Base-by-base conservation (phyloP, 2,329 filamentous ascomycete genomes). In the Sarocladiaceae sp. region DNA sequence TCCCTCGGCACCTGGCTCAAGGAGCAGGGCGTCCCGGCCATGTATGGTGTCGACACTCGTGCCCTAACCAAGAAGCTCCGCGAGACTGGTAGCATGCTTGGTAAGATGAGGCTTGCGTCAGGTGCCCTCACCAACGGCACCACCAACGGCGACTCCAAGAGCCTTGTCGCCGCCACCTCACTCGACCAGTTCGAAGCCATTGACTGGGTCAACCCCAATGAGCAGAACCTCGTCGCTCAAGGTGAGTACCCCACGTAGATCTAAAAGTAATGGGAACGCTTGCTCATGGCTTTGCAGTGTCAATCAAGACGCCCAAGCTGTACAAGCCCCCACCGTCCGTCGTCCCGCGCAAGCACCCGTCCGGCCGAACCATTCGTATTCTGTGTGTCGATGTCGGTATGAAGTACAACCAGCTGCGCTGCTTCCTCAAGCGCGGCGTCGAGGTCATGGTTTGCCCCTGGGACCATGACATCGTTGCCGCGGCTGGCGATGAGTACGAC, bases 371-470 rank as follows among this genome's bases (percentile, higher is more conserved):
- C 41, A 76, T 97, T 47, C 87, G 90, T 60, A 83, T 98, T 49
- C 74, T 97, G 42, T 95, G 89, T 62, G 79, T 98, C 55, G 93
- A 98, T 69, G 91, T 98, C 55, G 93, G 93, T 63, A 83, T 97
- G 74, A 98, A 98, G 70, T 96, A 88, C 71, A 98, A 97, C 70
- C 93, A 98, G 70, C 76, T 98, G 56, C 80, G 93, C 54, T 98
- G 93, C 70, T 82, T 98, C 57, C 74, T 98, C 48, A 83, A 82
- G 57, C 82, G 93, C 55, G 93, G 93, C 45, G 85, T 97, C 45
- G 93, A 98, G 63, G 90, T 97, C 41, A 70, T 95, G 52, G 88
- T 96, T 46, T 90, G 93, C 51, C 93, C 93, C 9, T 98, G 91
- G 90, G 83, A 98, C 68, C 89, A 96, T 60, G 85, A 97, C 64